Percentiles rank a stretch among this genome's conserved stretches.
Conservation (phyloP, 2,329 filamentous ascomycete species). For the Verticillium longisporum region DNA sequence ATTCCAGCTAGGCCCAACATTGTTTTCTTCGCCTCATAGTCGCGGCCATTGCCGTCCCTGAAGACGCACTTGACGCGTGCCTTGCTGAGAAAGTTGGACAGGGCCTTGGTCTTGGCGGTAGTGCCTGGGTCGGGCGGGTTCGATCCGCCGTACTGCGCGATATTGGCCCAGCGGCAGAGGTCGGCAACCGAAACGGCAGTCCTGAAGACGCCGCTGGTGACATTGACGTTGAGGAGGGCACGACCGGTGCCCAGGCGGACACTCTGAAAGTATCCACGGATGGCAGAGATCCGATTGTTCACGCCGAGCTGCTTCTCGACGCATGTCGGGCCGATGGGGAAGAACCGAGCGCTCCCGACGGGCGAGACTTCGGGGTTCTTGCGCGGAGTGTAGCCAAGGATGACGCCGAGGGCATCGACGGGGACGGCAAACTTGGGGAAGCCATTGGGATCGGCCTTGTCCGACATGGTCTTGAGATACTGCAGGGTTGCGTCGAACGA, state of each 20-base stretch:
- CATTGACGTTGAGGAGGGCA: constrained; percentile 48
- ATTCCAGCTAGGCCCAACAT: constrained; percentile 18
- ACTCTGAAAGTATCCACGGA: constrained; percentile 51
- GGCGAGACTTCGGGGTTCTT: constrained; percentile 26
- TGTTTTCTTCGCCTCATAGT: constrained; percentile 12
- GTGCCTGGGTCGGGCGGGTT: neutral
- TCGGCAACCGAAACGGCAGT: constrained; percentile 24
- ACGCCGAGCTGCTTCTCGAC: constrained; percentile 19
- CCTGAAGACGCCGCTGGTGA: constrained; percentile 47
- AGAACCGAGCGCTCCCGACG: constrained; percentile 42
- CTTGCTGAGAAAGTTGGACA: constrained; percentile 31
- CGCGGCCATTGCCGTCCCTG: constrained; percentile 14
- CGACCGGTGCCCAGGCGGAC: constrained; percentile 45
- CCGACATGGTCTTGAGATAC: constrained; percentile 35
- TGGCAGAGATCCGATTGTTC: constrained; percentile 27
- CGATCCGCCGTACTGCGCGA: constrained; percentile 7
- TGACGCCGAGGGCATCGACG: constrained; percentile 44
- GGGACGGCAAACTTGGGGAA: constrained; percentile 43
- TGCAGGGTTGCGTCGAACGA: constrained; percentile 31
- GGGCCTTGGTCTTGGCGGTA: constrained; percentile 12
- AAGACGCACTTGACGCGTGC: constrained; percentile 28
- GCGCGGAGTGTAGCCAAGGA: constrained; percentile 32
- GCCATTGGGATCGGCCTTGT: constrained; percentile 20
- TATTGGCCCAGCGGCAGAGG: constrained; percentile 2
- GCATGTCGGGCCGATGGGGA: constrained; percentile 28